Base-by-base conservation (phyloP, 129 eudicot genomes). In the Escallonia herrerae region DNA sequence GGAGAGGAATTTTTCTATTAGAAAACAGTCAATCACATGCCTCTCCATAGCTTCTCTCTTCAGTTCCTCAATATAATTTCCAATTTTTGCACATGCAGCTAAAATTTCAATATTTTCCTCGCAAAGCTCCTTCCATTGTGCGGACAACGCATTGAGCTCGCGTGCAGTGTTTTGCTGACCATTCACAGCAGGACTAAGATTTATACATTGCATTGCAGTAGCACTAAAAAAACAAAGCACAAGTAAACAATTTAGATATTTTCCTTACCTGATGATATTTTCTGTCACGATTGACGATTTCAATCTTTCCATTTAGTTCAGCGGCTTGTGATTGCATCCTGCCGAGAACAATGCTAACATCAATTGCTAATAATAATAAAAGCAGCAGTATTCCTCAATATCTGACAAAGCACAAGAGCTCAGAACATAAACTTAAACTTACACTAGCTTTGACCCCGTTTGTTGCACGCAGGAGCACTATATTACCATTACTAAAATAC, bases 111-210 rank as follows among this genome's bases (percentile, higher is more conserved):
- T 93, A 76, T 93, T 93, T 71, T 93, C 88, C 72, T 77, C 37
- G 49, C 95, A 88, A 33, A 93, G 96, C 73, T 93, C 98, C 79
- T 74, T 93, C 98, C 98, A 93, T 70, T 93, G 98, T 65, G 85
- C 82, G 44, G 98, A 93, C 71, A 93, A 82, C 59, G 90, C 91
- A 83, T 81, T 79, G 41, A 93, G 90, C 91, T 93, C 98, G 8
- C 83, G 75, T 14, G 96, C 95, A 49, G 96, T 86, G 72, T 77
- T 86, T 86, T 93, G 95, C 98, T 93, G 97, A 72, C 62, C 60
- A 70, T 64, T 72, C 56, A 39, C 38, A 58, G 7, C 62, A 13
- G 62, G 39, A 48, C 41, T 43, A 74, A 14, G 10, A 12, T 69
- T 49, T 65, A 74, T 56, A 58, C 43, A 64, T 60, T 14, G 45